A percentile compares a stretch with the other conserved stretches of the same genome.
Evolutionary conservation across 306 rosid genomes (phyloP).

Genomic region (Rosa multiflora): DNA sequence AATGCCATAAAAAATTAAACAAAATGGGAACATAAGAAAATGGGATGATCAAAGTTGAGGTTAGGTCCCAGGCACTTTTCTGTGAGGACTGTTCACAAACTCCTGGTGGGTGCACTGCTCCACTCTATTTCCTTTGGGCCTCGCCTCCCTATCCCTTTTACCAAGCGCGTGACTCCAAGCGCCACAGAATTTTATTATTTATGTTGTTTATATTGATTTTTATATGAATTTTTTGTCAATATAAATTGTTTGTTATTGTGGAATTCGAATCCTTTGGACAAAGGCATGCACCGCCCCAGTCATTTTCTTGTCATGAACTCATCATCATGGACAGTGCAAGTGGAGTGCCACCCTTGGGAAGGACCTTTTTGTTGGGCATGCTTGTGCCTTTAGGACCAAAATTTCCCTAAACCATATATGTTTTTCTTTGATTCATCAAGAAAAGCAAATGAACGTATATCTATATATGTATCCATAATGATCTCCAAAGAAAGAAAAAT

Average conservation of each 20-base stretch:
- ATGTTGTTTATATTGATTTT: too few relatives aligned
- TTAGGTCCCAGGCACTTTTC: constrained; percentile 19
- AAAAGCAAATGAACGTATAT: neutral
- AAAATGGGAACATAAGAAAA: neutral
- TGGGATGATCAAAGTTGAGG: neutral
- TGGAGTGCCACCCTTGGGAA: constrained; percentile 22
- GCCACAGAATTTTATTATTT: neutral
- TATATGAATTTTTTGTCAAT: too few relatives aligned
- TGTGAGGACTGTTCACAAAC: neutral
- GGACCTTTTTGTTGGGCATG: constrained; percentile 24
- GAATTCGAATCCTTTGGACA: constrained; percentile 5
- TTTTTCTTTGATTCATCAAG: neutral
- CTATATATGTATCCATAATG: neutral
- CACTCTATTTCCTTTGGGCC: neutral
- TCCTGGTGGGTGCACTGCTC: constrained; percentile 8
- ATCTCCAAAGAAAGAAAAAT: neutral
- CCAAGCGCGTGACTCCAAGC: neutral
- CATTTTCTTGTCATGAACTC: constrained; percentile 35
- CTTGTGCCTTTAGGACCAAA: constrained; percentile 17
- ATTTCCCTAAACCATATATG: neutral
- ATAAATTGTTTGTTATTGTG: neutral
- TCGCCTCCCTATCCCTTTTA: neutral
- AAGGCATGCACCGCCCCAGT: constrained; percentile 5
- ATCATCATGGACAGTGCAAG: constrained; percentile 23
- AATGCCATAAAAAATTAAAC: neutral